phyloP scores from a whole-genome alignment of 2,329 filamentous ascomycete genomes.

The Alternaria conjuncta region DNA sequence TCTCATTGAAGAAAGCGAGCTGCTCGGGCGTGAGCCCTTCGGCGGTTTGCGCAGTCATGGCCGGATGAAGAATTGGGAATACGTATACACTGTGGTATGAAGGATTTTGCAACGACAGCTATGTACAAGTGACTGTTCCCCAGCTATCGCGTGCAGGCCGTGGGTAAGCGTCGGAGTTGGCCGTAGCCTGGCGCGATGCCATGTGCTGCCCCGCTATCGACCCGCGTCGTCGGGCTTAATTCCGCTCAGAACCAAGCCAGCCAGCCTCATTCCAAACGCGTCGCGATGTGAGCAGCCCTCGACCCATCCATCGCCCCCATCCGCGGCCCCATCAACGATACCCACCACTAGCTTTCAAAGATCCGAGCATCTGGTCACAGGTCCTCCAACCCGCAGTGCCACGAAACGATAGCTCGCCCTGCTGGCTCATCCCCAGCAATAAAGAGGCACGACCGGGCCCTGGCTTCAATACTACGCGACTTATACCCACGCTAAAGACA shows the following conservation, averaged over 20 bases:
- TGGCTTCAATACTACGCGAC: background rate
- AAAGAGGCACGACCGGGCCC: background rate
- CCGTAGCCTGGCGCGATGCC: conserved; percentile 19
- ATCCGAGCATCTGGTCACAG: background rate
- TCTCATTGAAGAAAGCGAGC: conserved; percentile 72
- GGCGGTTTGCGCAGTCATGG: conserved; percentile 24
- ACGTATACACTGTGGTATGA: background rate
- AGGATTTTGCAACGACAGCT: background rate
- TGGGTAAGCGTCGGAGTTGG: conserved; percentile 29
- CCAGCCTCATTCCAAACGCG: background rate
- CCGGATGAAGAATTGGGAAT: background rate
- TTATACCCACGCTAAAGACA: background rate
- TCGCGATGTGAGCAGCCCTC: background rate
- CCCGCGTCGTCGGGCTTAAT: conserved; percentile 7
- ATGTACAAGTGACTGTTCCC: background rate
- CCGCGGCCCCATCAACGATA: background rate
- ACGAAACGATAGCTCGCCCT: background rate
- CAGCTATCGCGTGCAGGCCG: background rate
- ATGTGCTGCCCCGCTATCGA: conserved; percentile 12
- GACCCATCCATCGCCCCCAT: background rate
- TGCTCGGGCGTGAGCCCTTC: conserved; percentile 74
- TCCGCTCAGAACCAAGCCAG: background rate
- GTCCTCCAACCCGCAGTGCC: background rate
- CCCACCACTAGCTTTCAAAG: background rate
- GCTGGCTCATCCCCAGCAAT: background rate